Evolutionary conservation across 176 grass and related monocot genomes (phyloP), one percentile per base, ranked within the genome.

Genomic region (Paspalum notatum): DNA sequence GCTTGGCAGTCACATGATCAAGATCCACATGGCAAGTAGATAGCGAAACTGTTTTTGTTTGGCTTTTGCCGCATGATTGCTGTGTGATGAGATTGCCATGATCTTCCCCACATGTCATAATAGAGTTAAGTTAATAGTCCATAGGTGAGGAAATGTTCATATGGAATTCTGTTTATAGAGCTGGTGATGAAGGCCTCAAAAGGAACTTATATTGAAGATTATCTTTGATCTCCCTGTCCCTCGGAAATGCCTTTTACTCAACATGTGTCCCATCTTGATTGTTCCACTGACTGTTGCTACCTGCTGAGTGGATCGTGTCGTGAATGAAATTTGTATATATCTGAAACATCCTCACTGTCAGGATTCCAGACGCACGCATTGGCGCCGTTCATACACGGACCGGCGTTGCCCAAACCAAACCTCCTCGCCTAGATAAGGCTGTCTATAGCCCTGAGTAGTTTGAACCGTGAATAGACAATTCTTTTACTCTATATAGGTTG

Each of bases 1-100:
- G 67, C 67, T 62, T 90, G 74, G 83, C 79, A 53, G 79, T 79
- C 51, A 86, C 38, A 67, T 86, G 83, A 86, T 54, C 25, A 62
- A 12, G 12, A 62, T 32, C 64, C 43, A 13, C 45, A 24, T 55
- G 41, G 25, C 48, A 53, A 56, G 62, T 68, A 41, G 40, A 40
- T 25, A 21, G 15, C 49, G 13, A 12, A 56, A 55, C 44, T n/a
- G 41, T 51, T 45, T 72, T 57, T 2, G 58, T 24, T 67, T 38
- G 63, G 62, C 62, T 75, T 72, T 55, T 18, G 47, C 59, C 18
- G 40, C 41, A 72, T 66, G 56, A 80, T 80, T 80, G 59, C 17
- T 54, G 62, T 54, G 62, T 45, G 44, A 44, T 87, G 61, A 68
- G 65, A 66, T 85, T 65, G 64, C 50, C 62, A 59, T 24, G 62